These are phyloP conservation scores for Colletotrichum phormii DNA, from an alignment of 2,329 filamentous ascomycete genomes.

Conservation along the genomic window DNA sequence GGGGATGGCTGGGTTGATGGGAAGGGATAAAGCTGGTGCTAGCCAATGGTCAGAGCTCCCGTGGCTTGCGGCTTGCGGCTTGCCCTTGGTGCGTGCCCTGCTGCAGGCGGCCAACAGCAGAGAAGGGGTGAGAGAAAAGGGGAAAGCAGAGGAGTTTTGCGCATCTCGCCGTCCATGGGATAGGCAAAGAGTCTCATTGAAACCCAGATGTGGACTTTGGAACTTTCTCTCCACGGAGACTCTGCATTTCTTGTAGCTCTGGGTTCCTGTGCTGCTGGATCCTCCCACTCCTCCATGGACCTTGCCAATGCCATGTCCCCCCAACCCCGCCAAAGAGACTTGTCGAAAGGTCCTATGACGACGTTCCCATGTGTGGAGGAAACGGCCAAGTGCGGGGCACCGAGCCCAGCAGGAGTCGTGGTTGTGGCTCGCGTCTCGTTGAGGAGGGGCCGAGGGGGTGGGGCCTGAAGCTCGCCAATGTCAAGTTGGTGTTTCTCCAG, in stretches of 20 bases:
- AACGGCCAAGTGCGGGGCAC: conserved; percentile 31
- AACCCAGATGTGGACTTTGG: neutral
- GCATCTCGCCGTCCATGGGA: conserved; percentile 1
- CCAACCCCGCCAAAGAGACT: conserved; percentile 36
- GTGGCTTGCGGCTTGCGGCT: conserved; percentile 2
- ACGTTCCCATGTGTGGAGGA: conserved; percentile 34
- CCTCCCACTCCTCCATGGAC: neutral
- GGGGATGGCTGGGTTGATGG: neutral
- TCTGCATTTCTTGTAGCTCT: neutral
- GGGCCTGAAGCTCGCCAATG: conserved; percentile 17
- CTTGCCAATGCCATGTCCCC: neutral
- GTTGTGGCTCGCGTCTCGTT: conserved; percentile 20
- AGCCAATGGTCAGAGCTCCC: conserved; percentile 30
- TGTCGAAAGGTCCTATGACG: conserved; percentile 32
- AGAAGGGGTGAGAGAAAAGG: neutral
- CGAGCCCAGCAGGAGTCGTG: conserved; percentile 15
- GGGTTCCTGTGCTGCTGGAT: neutral
- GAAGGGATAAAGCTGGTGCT: conserved; percentile 8
- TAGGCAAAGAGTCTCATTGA: neutral
- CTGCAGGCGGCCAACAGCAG: neutral
- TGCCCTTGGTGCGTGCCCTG: neutral
- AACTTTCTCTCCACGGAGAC: neutral
- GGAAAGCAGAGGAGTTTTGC: conserved; percentile 13
- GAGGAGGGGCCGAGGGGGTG: conserved; percentile 27
- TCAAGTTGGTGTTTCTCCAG: conserved; percentile 25